Conservation (phyloP, 2,329 filamentous ascomycete genomes). For the Ophiostoma montium region DNA sequence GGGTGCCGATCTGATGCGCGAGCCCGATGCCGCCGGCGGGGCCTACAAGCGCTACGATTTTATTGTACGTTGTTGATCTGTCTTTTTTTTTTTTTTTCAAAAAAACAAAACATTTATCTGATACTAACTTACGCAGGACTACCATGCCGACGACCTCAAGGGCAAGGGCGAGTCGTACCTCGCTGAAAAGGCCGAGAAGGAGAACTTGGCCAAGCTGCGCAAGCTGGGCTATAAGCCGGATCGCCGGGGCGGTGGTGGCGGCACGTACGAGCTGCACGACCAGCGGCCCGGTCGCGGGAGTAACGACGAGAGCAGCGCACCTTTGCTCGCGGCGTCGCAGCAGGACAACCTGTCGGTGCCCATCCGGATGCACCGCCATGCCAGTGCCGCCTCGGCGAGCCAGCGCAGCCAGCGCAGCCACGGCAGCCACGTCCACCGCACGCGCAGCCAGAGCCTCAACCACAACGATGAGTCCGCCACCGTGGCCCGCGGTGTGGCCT, state of each 20-base stretch:
- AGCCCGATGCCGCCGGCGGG: conserved; percentile 52
- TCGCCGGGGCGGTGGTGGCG: neutral
- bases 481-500: neutral
- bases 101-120: conserved; percentile 20
- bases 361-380: conserved; percentile 25
- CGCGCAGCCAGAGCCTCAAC: neutral
- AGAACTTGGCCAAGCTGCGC: conserved; percentile 29
- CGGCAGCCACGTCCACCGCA: neutral
- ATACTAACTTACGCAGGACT: conserved; percentile 24
- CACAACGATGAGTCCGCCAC: neutral
- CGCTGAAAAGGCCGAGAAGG: conserved; percentile 53
- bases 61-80: conserved; percentile 22
- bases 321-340: conserved; percentile 2
- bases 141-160: conserved; percentile 64
- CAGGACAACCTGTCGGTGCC: conserved; percentile 16
- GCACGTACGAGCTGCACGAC: conserved; percentile 22
- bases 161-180: conserved; percentile 71
- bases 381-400: neutral
- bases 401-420: neutral
- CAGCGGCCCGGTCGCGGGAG: conserved; percentile 1
- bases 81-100: conserved; percentile 36
- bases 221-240: conserved; percentile 30
- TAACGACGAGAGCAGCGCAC: conserved; percentile 11
- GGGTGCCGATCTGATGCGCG: conserved; percentile 73
- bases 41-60: conserved; percentile 65